These are phyloP conservation scores for Aspergillus fumigatiaffinis DNA, from an alignment of 2,329 filamentous ascomycete genomes.

Conservation along the genomic window DNA sequence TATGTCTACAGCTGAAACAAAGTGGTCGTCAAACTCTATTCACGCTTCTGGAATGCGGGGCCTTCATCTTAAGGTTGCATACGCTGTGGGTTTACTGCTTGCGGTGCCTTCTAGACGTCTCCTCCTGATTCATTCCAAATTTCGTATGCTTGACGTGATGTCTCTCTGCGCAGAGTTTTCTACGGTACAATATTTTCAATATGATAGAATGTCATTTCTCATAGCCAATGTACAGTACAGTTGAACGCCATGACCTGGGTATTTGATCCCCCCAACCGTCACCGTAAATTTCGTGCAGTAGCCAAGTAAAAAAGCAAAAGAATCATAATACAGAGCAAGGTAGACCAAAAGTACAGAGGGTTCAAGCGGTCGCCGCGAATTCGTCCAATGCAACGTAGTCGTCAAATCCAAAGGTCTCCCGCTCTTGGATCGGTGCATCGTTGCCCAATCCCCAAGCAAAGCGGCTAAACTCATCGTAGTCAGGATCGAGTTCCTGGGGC, in stretches of 20 bases:
- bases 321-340: constrained; percentile 4
- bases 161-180: neutral
- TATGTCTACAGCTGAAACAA: too few relatives aligned
- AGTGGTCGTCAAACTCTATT: neutral
- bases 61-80: neutral
- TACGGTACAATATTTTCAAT: neutral
- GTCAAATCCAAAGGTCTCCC: constrained; percentile 28
- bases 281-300: neutral
- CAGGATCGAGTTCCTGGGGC: constrained; percentile 25
- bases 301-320: neutral
- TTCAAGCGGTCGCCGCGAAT: constrained; percentile 24
- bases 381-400: constrained; percentile 32
- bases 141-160: too few relatives aligned
- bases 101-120: neutral
- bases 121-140: too few relatives aligned
- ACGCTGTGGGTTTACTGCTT: neutral
- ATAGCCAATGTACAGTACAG: neutral
- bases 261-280: neutral
- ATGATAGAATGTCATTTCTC: neutral
- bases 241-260: neutral
- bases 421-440: constrained; percentile 19
- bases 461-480: constrained; percentile 31
- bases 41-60: neutral
- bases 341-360: neutral
- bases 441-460: constrained; percentile 29